Evolutionary conservation across 768 basidiomycete species (phyloP).

Genomic region (Tulasnella calospora): DNA sequence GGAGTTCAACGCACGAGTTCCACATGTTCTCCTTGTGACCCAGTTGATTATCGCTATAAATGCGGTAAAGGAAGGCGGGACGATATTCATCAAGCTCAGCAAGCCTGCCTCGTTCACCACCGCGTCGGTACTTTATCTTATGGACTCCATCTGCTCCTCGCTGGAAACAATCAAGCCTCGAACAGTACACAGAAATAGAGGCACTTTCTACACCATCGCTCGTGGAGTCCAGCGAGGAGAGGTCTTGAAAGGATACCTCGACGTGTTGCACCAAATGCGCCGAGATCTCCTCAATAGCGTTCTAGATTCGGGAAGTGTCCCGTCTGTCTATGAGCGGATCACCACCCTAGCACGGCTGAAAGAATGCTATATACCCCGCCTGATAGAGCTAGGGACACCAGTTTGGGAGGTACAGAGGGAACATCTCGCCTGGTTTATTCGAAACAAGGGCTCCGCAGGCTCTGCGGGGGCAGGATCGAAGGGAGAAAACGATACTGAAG

Average conservation of each 20-base stretch:
- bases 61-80: neutral
- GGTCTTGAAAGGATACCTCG: neutral
- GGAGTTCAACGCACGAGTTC: neutral
- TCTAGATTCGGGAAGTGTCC: neutral
- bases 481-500: too few relatives aligned
- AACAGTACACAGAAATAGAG: neutral
- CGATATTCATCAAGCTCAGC: neutral
- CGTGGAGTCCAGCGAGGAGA: neutral
- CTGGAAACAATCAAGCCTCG: constrained; percentile 3
- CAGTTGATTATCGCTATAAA: neutral
- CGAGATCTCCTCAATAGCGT: neutral
- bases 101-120: neutral
- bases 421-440: neutral
- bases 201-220: neutral
- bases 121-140: neutral
- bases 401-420: constrained; percentile 6
- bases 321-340: neutral
- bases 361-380: neutral
- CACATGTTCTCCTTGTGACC: neutral
- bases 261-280: neutral
- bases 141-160: neutral
- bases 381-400: neutral
- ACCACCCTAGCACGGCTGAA: neutral
- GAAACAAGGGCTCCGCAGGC: neutral
- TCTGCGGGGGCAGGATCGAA: neutral